Base-by-base conservation (phyloP, 495 filamentous ascomycete species). In the Cercophora samala region DNA sequence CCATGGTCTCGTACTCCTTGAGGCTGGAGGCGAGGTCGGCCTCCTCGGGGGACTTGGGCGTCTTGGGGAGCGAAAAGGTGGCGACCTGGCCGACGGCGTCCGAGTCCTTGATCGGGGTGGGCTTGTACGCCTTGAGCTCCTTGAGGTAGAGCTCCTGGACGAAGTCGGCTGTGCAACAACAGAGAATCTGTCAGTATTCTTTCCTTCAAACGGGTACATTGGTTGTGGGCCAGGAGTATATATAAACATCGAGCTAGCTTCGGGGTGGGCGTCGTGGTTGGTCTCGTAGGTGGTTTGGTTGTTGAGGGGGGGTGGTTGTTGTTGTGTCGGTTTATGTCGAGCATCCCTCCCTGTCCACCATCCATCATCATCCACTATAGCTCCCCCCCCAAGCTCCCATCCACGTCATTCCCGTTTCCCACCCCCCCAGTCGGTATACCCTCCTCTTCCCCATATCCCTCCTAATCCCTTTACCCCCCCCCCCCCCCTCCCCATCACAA, bases 71-170 rank as follows among this genome's bases (percentile, higher is more conserved):
- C 69, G 71, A 73, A 87, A 97, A 99, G 77, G 89, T 92, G 77
- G 93, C 91, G 72, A 98, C 95, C 72, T 96, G 90, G 74, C 90
- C 93, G 64, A 93, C 91, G 74, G 93, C 83, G 77, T 97, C 96
- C 67, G 85, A 84, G 61, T 93, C 82, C 83, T 97, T 97, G 83
- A 93, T 73, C 61, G 89, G 84, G 22, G 89, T 81, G 51, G 91
- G 84, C 85, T 97, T 99, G 89, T 94, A 97, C 79, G 87, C 85
- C 79, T 91, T 93, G 72, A 99, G 88, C 79, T 97, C 94, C 72
- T 87, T 87, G 72, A 99, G 89, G 86, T 98, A 99, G 73, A 99
- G 87, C 70, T 97, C 94, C 82, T 97, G 95, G 70, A 99, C 90
- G 69, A 95, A 85, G 81, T 99, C 95, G 82, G 89, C 96, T 98